Base-by-base conservation (phyloP, 225 moss, liverwort and hornwort species). In the Takakia lepidozioides region DNA sequence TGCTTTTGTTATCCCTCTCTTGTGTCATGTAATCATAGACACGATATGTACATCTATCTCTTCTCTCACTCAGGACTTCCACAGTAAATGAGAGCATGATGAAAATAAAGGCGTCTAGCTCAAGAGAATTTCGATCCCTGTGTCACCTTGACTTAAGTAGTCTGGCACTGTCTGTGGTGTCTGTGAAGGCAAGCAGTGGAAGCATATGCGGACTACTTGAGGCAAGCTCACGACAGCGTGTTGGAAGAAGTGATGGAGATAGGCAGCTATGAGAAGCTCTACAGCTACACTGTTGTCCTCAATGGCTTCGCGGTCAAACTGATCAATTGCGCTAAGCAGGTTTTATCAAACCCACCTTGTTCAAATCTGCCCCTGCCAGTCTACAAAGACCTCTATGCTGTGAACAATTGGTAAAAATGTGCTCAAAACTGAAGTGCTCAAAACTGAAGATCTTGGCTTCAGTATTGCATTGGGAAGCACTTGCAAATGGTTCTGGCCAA, bases 241-340 rank as follows among this genome's bases (percentile, higher is more conserved):
- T 38, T 38, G 38, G 38, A 38, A 17, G 17, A 17, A 3, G 38
- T 38, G 3, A 38, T 38, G 38, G 38, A 38, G 38, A 13, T 17
- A 14, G 38, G 38, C 38, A 38, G 38, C 10, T 38, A 38, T 38
- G 38, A 38, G 10, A 38, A 38, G 38, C 38, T 38, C 38, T 38
- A 38, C 38, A 38, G 38, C 38, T 38, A 38, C 38, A 38, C 38
- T 38, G 38, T 38, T 3, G 38, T 10, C 3, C 38, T 38, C 4
- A 38, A 38, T 38, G 38, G 15, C 10, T 38, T 38, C 10, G 14
- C 38, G 14, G 38, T 38, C 10, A 38, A 38, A 38, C 2, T 38
- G 38, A 3, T 14, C 4, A 13, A 38, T 38, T 13, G 4, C 10
- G 3, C 10, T 38, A 3, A 38, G 3, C 38, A 38, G 38, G 38